Percentiles rank a stretch among this genome's conserved stretches.
phyloP scores from a whole-genome alignment of 2,329 filamentous ascomycete species.

The Ramularia endophylla region DNA sequence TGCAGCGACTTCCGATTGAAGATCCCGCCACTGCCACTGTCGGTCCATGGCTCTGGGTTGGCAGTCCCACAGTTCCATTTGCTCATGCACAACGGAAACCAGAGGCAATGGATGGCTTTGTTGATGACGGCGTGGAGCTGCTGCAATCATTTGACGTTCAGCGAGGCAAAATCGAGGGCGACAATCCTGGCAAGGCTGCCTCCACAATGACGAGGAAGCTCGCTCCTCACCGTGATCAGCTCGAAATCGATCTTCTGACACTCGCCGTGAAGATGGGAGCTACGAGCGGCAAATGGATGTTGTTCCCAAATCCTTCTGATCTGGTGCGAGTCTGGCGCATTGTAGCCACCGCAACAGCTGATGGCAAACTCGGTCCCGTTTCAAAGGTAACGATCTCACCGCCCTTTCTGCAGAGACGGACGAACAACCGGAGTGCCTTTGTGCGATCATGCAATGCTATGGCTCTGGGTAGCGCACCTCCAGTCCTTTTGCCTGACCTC shows the following conservation, averaged over 20 bases:
- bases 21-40: constrained; percentile 46
- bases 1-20: constrained; percentile 61
- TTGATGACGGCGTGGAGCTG: constrained; percentile 50
- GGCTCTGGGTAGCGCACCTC: no score
- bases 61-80: constrained; percentile 50
- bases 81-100: constrained; percentile 35
- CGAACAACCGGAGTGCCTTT: no score
- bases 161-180: constrained; percentile 45
- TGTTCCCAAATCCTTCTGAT: constrained; percentile 53
- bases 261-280: constrained; percentile 56
- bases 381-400: no score
- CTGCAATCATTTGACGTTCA: constrained; percentile 45
- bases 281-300: constrained; percentile 71
- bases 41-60: constrained; percentile 67
- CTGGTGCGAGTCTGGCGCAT: constrained; percentile 60
- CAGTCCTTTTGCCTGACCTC: no score
- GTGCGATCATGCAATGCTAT: no score
- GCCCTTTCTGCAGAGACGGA: no score
- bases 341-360: constrained; percentile 61
- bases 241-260: constrained; percentile 52
- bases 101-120: constrained; percentile 46
- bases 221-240: constrained; percentile 35
- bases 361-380: constrained; percentile 62
- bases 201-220: constrained; percentile 35
- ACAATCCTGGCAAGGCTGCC: constrained; percentile 45